Evolutionary conservation across 306 rosid genomes (phyloP).

Genomic region (Carpinus fangiana): DNA sequence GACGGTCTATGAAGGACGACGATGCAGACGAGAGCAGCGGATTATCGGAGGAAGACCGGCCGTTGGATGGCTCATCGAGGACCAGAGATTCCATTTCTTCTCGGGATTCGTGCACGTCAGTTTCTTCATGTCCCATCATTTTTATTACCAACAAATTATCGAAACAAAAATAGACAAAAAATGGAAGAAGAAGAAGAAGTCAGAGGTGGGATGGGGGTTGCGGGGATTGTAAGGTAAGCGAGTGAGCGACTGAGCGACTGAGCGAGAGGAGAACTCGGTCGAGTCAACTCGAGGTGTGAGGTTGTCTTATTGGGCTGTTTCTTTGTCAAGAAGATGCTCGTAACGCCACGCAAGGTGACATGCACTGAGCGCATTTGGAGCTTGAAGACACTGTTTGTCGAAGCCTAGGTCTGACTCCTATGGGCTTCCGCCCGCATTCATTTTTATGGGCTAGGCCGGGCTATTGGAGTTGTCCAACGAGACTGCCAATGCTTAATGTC

Average conservation of each 20-base stretch:
- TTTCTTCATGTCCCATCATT: constrained; percentile 36
- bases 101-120: constrained; percentile 27
- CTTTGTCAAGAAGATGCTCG: not conserved
- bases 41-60: constrained; percentile 32
- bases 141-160: not conserved
- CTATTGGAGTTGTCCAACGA: no score
- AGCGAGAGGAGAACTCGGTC: not conserved
- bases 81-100: constrained; percentile 49
- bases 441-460: not conserved
- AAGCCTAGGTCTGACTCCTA: no score
- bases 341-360: constrained; percentile 20
- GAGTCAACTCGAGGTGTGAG: constrained; percentile 21
- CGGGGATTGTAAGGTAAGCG: constrained; percentile 16
- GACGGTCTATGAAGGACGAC: constrained; percentile 24
- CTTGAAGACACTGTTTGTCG: not conserved
- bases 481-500: not conserved
- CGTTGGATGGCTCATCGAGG: constrained; percentile 44
- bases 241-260: not conserved
- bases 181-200: not conserved
- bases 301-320: not conserved
- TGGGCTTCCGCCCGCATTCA: not conserved
- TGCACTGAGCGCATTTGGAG: not conserved
- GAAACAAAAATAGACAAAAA: not conserved
- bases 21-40: constrained; percentile 28
- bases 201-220: not conserved